Evolutionary conservation across 176 grass and related monocot genomes (phyloP).

Genomic region (Musa acuminata): DNA sequence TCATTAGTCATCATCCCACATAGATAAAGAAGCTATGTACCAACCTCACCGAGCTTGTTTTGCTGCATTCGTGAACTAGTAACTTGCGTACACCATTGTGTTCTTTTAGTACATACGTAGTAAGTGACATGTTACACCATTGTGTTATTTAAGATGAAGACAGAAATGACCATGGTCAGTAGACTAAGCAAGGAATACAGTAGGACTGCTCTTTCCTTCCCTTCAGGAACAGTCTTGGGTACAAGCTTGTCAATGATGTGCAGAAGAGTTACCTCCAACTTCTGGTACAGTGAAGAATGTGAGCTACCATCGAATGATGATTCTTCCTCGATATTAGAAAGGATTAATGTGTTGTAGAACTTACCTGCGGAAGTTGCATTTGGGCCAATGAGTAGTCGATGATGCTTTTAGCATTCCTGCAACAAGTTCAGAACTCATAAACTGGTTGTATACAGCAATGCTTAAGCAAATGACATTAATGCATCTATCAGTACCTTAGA

Average conservation of each 20-base stretch:
- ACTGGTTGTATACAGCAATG: neutral
- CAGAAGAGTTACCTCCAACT: constrained; percentile 37
- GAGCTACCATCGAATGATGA: too few relatives aligned
- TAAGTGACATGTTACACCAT: neutral
- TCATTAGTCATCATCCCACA: too few relatives aligned
- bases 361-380: constrained; percentile 18
- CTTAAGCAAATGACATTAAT: too few relatives aligned
- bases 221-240: constrained; percentile 38
- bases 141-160: constrained; percentile 39
- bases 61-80: too few relatives aligned
- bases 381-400: neutral
- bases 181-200: constrained; percentile 33
- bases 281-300: constrained; percentile 26
- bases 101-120: neutral
- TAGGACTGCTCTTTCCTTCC: constrained; percentile 29
- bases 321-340: too few relatives aligned
- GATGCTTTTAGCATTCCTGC: constrained; percentile 16
- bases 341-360: neutral
- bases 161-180: constrained; percentile 36
- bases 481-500: constrained; percentile 29
- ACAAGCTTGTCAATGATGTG: constrained; percentile 38
- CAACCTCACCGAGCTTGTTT: too few relatives aligned
- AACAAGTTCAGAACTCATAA: constrained; percentile 1
- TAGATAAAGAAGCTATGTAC: too few relatives aligned
- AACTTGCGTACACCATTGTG: neutral